A percentile compares a stretch with the other conserved stretches of the same genome.
Evolutionary conservation across 164 flowering plant genomes (phyloP).

Genomic region (Paratinospora sagittata): DNA sequence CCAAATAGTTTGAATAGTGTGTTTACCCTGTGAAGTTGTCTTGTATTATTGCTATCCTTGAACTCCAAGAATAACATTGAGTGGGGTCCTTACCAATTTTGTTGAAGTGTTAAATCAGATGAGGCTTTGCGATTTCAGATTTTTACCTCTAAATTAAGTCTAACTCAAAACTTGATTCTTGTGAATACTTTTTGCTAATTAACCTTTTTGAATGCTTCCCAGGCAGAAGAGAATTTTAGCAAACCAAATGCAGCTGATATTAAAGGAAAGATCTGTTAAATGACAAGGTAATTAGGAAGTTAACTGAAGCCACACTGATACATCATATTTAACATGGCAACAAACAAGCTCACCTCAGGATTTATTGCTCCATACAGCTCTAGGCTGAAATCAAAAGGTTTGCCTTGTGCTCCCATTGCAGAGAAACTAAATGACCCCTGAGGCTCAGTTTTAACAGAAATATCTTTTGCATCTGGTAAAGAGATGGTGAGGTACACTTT

Average conservation of each 20-base stretch:
- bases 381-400: conserved; percentile 44
- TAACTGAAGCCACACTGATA: background rate
- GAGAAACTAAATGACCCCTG: conserved; percentile 73
- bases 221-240: background rate
- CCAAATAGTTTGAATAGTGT: no score
- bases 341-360: conserved; percentile 44
- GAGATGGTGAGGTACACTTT: conserved; percentile 75
- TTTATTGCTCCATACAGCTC: conserved; percentile 50
- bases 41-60: no score
- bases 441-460: conserved; percentile 64
- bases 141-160: background rate
- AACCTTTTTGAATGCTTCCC: background rate
- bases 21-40: no score
- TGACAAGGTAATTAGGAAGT: background rate
- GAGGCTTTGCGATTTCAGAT: background rate
- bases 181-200: background rate
- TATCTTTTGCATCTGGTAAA: conserved; percentile 75
- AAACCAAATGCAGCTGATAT: background rate
- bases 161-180: background rate
- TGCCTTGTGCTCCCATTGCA: conserved; percentile 50
- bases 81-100: background rate
- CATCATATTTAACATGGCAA: conserved; percentile 1
- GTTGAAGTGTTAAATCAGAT: background rate
- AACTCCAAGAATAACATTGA: background rate
- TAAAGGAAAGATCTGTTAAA: background rate